Conservation (phyloP, 192 early-diverging fungal species). For the Linnemannia hyalina region DNA sequence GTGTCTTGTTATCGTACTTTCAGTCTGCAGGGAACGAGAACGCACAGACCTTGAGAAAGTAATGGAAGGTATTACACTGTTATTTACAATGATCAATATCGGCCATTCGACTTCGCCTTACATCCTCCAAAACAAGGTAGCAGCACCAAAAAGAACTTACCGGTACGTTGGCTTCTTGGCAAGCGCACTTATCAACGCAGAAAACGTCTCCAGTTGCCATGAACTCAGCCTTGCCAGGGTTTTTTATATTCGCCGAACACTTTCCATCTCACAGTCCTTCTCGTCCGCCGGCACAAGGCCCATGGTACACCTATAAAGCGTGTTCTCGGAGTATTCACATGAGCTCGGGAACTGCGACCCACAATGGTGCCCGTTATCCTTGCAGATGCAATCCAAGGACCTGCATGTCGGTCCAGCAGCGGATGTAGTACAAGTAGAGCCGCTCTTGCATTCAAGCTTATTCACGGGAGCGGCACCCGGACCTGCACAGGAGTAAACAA, state of each 20-base stretch:
- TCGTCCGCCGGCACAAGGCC: neutral
- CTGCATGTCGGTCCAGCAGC: neutral
- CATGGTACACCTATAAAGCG: neutral
- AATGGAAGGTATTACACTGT: too few relatives aligned
- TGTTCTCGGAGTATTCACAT: neutral
- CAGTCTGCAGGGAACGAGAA: neutral
- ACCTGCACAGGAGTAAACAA: neutral
- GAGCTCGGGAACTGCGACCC: neutral
- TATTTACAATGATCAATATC: too few relatives aligned
- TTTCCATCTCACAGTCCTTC: neutral
- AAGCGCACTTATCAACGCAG: neutral
- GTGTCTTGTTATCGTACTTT: constrained; percentile 2
- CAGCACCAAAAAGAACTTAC: neutral
- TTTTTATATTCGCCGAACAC: neutral
- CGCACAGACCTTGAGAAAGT: neutral
- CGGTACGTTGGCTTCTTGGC: neutral
- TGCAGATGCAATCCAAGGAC: neutral
- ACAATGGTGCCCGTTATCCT: neutral
- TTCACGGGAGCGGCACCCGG: neutral
- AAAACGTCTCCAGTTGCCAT: neutral
- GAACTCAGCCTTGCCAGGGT: neutral
- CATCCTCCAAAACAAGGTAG: neutral
- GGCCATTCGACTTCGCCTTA: too few relatives aligned
- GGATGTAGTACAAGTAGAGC: neutral
- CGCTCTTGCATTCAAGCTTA: neutral